Conservation (phyloP, 345 rosid genomes). For the Turritis glabra region DNA sequence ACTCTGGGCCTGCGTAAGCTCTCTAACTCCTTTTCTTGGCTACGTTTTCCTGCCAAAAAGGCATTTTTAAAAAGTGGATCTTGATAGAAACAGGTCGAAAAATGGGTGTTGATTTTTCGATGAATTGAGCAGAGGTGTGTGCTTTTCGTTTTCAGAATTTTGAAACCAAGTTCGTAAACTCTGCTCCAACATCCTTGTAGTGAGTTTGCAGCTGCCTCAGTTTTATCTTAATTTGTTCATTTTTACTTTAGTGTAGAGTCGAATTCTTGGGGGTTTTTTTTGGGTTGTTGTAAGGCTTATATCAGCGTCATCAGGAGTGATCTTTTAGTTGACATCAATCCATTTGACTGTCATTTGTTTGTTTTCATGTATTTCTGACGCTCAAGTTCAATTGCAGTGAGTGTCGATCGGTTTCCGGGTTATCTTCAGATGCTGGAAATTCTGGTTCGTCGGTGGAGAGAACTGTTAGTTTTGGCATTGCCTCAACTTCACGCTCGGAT, state of each 20-base stretch:
- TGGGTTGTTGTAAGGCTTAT: background rate
- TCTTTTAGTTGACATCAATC: background rate
- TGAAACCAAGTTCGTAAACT: background rate
- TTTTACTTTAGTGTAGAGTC: background rate
- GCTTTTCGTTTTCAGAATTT: background rate
- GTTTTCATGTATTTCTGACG: constrained; percentile 13
- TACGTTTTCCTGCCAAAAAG: background rate
- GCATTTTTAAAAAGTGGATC: background rate
- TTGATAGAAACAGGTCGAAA: background rate
- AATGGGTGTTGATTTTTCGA: background rate
- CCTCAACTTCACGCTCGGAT: constrained; percentile 41
- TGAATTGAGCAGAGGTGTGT: background rate
- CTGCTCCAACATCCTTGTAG: background rate
- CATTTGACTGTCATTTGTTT: background rate
- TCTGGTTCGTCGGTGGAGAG: constrained; percentile 42
- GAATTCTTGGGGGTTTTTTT: background rate
- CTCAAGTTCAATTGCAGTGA: constrained; percentile 43
- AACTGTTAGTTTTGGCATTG: constrained; percentile 38
- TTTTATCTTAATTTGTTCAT: background rate
- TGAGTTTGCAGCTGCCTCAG: background rate
- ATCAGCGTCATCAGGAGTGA: constrained; percentile 7
- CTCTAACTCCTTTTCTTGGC: background rate
- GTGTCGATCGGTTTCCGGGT: constrained; percentile 29
- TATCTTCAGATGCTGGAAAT: constrained; percentile 44
- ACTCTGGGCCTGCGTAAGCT: constrained; percentile 55